Conservation (phyloP, 2,329 filamentous ascomycete species). For the Cordyceps javanica region DNA sequence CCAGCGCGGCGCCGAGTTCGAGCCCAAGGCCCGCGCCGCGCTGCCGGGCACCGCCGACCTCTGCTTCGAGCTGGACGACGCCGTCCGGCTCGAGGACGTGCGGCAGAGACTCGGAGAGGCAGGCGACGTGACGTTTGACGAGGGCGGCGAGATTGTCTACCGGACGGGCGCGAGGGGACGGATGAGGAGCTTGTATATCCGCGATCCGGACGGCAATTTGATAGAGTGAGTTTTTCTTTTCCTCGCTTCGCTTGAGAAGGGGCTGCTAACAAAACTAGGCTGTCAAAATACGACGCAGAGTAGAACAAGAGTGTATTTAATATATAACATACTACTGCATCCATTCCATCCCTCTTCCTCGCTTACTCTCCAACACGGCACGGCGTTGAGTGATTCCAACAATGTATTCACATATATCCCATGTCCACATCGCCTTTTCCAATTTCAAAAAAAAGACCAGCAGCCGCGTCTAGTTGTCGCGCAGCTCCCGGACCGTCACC, state of each 20-base stretch:
- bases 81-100: conserved; percentile 37
- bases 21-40: conserved; percentile 49
- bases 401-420: neutral
- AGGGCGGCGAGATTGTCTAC: conserved; percentile 41
- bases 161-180: conserved; percentile 50
- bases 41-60: conserved; percentile 53
- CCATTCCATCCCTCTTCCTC: neutral
- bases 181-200: conserved; percentile 52
- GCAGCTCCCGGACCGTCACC: conserved; percentile 21
- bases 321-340: neutral
- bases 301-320: neutral
- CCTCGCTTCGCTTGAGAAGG: neutral
- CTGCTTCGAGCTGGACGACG: conserved; percentile 50
- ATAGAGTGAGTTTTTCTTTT: conserved; percentile 45
- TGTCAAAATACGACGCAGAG: conserved; percentile 12
- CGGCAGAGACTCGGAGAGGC: conserved; percentile 33
- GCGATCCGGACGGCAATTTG: conserved; percentile 56
- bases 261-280: conserved; percentile 2
- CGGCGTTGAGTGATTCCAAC: too few relatives aligned
- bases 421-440: too few relatives aligned
- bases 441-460: too few relatives aligned
- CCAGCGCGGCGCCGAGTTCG: conserved; percentile 50
- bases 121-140: conserved; percentile 43
- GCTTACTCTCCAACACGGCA: too few relatives aligned
- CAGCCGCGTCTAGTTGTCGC: conserved; percentile 10